phyloP scores from a whole-genome alignment of 2,329 filamentous ascomycete genomes.

The Penicillium occitanis region DNA sequence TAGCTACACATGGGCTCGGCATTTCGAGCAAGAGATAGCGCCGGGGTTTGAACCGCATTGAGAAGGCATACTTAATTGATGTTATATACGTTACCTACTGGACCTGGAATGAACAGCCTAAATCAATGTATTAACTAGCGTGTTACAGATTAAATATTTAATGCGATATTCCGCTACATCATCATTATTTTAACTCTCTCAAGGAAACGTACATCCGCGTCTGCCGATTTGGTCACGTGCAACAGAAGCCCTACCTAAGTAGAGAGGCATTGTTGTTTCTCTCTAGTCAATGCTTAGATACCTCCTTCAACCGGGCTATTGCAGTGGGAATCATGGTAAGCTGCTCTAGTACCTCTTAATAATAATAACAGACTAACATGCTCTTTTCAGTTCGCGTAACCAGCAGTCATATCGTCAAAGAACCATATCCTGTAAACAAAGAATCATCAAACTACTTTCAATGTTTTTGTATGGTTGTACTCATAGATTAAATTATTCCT shows the following conservation, averaged over 20 bases:
- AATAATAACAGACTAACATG: too few species aligned
- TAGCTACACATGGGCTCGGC: not conserved
- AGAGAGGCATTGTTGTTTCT: not conserved
- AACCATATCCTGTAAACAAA: not conserved
- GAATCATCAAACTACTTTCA: not conserved
- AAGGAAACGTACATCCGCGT: not conserved
- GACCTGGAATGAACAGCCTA: not conserved
- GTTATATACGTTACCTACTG: not conserved
- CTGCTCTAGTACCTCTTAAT: not conserved
- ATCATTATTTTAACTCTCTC: not conserved
- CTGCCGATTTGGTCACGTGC: not conserved
- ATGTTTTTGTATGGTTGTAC: not conserved
- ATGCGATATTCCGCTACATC: not conserved
- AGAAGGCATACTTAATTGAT: not conserved
- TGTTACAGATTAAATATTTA: not conserved
- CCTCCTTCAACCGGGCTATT: not conserved
- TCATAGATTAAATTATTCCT: not conserved
- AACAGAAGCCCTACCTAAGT: not conserved
- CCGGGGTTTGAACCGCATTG: not conserved
- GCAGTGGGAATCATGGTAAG: not conserved
- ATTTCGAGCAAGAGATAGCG: not conserved
- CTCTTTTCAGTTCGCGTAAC: too few species aligned
- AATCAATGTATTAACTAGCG: not conserved
- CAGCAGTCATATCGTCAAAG: not conserved
- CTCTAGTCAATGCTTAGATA: not conserved